Conservation (phyloP, 768 basidiomycete species). For the Leucocoprinus birnbaumii region DNA sequence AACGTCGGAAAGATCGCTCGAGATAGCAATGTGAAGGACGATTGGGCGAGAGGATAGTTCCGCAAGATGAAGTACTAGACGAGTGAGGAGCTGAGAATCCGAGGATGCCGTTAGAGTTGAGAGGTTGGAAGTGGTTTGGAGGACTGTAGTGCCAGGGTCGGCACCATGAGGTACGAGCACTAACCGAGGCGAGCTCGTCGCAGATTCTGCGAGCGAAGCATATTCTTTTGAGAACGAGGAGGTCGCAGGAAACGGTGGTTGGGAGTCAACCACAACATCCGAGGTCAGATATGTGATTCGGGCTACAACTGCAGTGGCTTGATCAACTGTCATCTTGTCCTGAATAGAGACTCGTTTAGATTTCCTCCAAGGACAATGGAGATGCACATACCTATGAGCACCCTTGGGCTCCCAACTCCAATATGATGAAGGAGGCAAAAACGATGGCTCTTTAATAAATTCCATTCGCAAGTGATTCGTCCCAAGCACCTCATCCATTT, state of each 20-base stretch:
- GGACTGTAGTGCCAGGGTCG: conserved; percentile 58
- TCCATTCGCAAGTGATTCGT: conserved; percentile 28
- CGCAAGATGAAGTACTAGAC: conserved; percentile 66
- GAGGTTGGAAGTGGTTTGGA: conserved; percentile 47
- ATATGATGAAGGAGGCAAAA: conserved; percentile 8
- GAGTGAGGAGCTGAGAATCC: conserved; percentile 48
- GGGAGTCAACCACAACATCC: conserved; percentile 60
- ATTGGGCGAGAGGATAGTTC: conserved; percentile 64
- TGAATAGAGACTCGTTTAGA: not conserved
- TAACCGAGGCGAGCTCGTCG: conserved; percentile 37
- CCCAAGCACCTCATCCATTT: conserved; percentile 41
- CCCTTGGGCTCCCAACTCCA: conserved; percentile 1
- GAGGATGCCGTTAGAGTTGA: conserved; percentile 57
- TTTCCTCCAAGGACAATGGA: not conserved
- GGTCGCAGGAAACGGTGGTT: conserved; percentile 34
- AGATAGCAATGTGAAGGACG: conserved; percentile 68
- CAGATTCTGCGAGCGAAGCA: conserved; percentile 28
- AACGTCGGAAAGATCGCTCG: conserved; percentile 68
- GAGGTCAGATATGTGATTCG: conserved; percentile 73
- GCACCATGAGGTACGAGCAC: conserved; percentile 59
- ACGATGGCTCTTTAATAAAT: conserved; percentile 13
- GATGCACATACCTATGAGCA: not conserved
- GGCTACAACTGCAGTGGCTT: conserved; percentile 43
- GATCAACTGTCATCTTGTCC: conserved; percentile 22
- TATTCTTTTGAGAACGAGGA: conserved; percentile 44